phyloP scores from a whole-genome alignment of 179 eudicot species.

The Beta lomatogona region DNA sequence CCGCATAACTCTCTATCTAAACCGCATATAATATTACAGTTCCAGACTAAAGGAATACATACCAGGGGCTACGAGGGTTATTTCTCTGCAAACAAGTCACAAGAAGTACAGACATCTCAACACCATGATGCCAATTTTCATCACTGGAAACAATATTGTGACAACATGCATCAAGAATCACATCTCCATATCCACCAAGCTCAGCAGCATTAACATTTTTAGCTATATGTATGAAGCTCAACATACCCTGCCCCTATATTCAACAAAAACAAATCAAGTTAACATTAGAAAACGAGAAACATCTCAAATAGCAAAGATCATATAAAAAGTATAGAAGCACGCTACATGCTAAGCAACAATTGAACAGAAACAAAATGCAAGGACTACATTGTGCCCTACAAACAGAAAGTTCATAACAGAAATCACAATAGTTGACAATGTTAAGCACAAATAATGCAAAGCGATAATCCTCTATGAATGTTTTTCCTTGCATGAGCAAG shows the following conservation, averaged over 20 bases:
- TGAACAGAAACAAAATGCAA: slow-evolving; percentile 3
- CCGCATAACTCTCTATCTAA: not conserved
- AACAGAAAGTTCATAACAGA: not conserved
- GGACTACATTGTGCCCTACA: not conserved
- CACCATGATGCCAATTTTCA: slow-evolving; percentile 84
- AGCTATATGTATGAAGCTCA: slow-evolving; percentile 74
- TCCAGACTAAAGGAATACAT: slow-evolving; percentile 21
- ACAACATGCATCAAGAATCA: slow-evolving; percentile 89
- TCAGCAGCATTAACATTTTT: slow-evolving; percentile 62
- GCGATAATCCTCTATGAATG: not conserved
- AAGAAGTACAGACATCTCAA: slow-evolving; percentile 85
- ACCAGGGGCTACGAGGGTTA: slow-evolving; percentile 97
- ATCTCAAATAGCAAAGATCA: slow-evolving; percentile 7
- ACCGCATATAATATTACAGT: not conserved
- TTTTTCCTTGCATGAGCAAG: not conserved
- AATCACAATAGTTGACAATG: not conserved
- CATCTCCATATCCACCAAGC: slow-evolving; percentile 76
- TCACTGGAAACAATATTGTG: slow-evolving; percentile 81
- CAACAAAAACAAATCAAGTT: slow-evolving; percentile 14
- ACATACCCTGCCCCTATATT: slow-evolving; percentile 90
- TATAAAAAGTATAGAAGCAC: not conserved
- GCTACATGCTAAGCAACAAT: not conserved
- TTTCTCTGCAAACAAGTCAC: slow-evolving; percentile 56
- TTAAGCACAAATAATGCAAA: not conserved
- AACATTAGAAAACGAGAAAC: slow-evolving; percentile 16